Evolutionary conservation across 1,139 yeast genomes (phyloP).

Genomic region (Yamadazyma epiphylla): DNA sequence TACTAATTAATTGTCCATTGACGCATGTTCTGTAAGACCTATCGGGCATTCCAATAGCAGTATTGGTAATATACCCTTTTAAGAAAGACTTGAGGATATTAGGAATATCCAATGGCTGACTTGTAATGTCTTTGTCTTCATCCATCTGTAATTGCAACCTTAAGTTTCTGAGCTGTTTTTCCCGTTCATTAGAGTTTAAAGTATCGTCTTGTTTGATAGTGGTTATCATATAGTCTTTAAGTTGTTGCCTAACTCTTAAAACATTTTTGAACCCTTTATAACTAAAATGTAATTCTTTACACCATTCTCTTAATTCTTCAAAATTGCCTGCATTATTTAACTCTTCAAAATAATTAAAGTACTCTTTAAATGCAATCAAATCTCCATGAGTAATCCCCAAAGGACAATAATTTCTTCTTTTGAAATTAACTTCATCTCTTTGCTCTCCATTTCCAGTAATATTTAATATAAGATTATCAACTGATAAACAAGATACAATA

Average conservation of each 20-base stretch:
- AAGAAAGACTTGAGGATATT: conserved; percentile 71
- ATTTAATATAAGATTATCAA: conserved; percentile 78
- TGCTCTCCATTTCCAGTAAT: conserved; percentile 66
- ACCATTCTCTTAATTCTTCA: conserved; percentile 69
- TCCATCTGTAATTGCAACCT: conserved; percentile 23
- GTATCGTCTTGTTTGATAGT: conserved; percentile 39
- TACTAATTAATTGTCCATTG: conserved; percentile 74
- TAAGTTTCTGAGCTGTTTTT: conserved; percentile 23
- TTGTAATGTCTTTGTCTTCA: conserved; percentile 20
- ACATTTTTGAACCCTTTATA: conserved; percentile 81
- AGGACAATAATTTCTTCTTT: conserved; percentile 60
- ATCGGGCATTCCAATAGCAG: conserved; percentile 95
- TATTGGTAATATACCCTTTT: conserved; percentile 75
- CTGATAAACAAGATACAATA: conserved; percentile 88
- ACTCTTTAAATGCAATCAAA: conserved; percentile 75
- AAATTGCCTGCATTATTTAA: conserved; percentile 35
- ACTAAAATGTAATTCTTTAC: conserved; percentile 71
- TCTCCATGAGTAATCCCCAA: conserved; percentile 77
- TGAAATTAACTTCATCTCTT: conserved; percentile 74
- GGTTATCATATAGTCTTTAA: conserved; percentile 63
- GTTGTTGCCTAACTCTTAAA: conserved; percentile 67
- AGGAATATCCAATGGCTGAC: conserved; percentile 47
- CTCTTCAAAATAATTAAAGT: conserved; percentile 57
- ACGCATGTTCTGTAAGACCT: conserved; percentile 83
- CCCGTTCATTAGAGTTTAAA: conserved; percentile 23